Conservation (phyloP, 352 stramenopile genomes). For the Pythium angustatum region DNA sequence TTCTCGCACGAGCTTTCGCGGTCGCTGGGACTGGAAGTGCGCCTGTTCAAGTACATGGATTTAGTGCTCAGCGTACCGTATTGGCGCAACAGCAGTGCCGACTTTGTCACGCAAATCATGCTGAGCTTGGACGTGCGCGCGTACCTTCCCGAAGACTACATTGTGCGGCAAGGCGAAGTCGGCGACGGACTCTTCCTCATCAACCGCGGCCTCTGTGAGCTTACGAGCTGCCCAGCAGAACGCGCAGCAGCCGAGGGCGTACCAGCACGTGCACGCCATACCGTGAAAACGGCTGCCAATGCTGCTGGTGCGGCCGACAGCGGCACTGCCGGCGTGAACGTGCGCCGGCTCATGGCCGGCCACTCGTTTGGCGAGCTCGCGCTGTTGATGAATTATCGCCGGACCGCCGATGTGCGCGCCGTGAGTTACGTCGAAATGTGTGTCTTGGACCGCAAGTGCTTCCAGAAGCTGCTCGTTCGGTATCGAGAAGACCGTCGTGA, state of each 20-base stretch:
- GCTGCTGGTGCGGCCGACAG: not conserved
- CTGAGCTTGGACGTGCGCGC: constrained; percentile 32
- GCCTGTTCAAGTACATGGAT: constrained; percentile 43
- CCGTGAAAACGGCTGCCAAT: constrained; percentile 26
- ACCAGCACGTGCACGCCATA: constrained; percentile 14
- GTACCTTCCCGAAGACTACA: constrained; percentile 48
- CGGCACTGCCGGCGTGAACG: constrained; percentile 34
- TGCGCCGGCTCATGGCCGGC: constrained; percentile 33
- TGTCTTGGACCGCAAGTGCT: constrained; percentile 22
- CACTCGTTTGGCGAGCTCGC: constrained; percentile 43
- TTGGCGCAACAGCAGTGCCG: constrained; percentile 34
- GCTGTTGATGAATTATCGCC: constrained; percentile 39
- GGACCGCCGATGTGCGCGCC: constrained; percentile 32
- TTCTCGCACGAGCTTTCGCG: constrained; percentile 39
- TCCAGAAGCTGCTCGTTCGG: constrained; percentile 30
- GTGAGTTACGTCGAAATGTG: constrained; percentile 36
- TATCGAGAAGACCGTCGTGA: constrained; percentile 30
- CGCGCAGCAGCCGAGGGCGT: not conserved
- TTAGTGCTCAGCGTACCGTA: constrained; percentile 34
- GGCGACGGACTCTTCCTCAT: constrained; percentile 43
- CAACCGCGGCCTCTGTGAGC: constrained; percentile 40
- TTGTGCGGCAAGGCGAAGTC: constrained; percentile 39
- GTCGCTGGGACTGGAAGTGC: constrained; percentile 38
- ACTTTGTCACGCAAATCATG: constrained; percentile 44
- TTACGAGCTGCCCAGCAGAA: constrained; percentile 24